phyloP scores from a whole-genome alignment of 2,329 filamentous ascomycete genomes.

The Tolypocladium inflatum region DNA sequence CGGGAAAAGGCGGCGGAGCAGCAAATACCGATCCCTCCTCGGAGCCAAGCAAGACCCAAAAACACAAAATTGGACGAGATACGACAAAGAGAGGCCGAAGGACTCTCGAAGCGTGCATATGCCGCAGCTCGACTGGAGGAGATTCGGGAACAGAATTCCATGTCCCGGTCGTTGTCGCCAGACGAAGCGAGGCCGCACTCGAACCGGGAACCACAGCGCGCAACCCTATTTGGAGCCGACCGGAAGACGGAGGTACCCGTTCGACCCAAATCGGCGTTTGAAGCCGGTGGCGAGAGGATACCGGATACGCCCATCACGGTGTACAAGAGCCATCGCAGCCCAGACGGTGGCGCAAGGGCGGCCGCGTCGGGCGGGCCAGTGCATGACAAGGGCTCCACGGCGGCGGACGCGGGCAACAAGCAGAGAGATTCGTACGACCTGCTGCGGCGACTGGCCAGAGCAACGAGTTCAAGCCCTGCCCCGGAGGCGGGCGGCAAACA shows the following conservation, averaged over 20 bases:
- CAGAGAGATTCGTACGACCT: constrained; percentile 36
- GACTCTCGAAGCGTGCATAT: constrained; percentile 34
- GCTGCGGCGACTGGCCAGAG: constrained; percentile 38
- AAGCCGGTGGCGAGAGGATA: constrained; percentile 20
- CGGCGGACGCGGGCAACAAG: background rate
- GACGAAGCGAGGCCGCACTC: constrained; percentile 23
- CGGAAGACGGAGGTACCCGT: background rate
- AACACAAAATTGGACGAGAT: constrained; percentile 43
- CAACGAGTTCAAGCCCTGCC: constrained; percentile 34
- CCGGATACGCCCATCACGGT: constrained; percentile 31
- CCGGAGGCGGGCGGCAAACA: constrained; percentile 14
- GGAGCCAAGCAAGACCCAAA: constrained; percentile 17
- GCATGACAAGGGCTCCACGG: background rate
- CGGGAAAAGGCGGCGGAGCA: constrained; percentile 22
- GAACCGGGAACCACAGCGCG: constrained; percentile 9
- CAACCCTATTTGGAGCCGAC: background rate
- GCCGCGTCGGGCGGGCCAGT: background rate
- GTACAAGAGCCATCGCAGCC: constrained; percentile 18
- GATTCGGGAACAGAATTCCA: constrained; percentile 40
- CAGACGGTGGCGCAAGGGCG: background rate
- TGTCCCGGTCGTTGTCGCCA: constrained; percentile 32
- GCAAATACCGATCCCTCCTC: constrained; percentile 19
- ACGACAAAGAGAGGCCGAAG: constrained; percentile 30
- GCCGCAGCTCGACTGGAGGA: constrained; percentile 42
- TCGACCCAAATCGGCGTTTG: constrained; percentile 15